phyloP scores from a whole-genome alignment of 2,329 filamentous ascomycete genomes.

The Talaromyces rugulosus region DNA sequence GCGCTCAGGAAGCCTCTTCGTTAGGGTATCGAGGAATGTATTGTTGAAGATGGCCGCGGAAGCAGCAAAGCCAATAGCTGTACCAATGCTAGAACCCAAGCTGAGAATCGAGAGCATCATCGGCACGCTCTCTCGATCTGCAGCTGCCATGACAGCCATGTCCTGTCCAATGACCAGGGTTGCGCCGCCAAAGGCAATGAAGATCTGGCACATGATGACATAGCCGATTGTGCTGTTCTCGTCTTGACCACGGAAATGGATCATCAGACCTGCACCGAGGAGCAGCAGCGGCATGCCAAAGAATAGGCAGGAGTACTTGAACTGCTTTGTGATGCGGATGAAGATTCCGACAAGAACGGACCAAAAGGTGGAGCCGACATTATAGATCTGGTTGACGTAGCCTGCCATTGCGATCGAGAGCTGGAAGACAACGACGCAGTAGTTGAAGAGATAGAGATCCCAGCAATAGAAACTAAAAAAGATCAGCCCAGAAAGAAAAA shows the following conservation, averaged over 20 bases:
- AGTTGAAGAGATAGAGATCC: constrained; percentile 52
- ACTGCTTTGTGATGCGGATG: constrained; percentile 48
- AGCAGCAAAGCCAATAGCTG: constrained; percentile 29
- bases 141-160: constrained; percentile 55
- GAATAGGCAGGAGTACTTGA: constrained; percentile 49
- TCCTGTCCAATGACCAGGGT: constrained; percentile 53
- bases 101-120: constrained; percentile 34
- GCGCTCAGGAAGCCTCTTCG: constrained; percentile 39
- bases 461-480: constrained; percentile 51
- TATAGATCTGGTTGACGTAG: constrained; percentile 49
- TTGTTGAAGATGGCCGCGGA: constrained; percentile 52
- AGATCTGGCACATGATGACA: constrained; percentile 52
- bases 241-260: constrained; percentile 49
- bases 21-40: constrained; percentile 48
- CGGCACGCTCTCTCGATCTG: constrained; percentile 52
- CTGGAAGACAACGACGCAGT: constrained; percentile 52
- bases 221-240: constrained; percentile 43
- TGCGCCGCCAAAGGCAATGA: constrained; percentile 52
- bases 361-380: constrained; percentile 52
- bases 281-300: constrained; percentile 50
- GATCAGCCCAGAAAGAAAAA: constrained; percentile 43
- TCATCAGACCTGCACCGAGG: constrained; percentile 52
- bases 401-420: constrained; percentile 39
- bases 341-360: constrained; percentile 46
- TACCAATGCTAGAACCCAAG: constrained; percentile 30